phyloP scores from a whole-genome alignment of 768 basidiomycete genomes.

The Termitomyces sp. region DNA sequence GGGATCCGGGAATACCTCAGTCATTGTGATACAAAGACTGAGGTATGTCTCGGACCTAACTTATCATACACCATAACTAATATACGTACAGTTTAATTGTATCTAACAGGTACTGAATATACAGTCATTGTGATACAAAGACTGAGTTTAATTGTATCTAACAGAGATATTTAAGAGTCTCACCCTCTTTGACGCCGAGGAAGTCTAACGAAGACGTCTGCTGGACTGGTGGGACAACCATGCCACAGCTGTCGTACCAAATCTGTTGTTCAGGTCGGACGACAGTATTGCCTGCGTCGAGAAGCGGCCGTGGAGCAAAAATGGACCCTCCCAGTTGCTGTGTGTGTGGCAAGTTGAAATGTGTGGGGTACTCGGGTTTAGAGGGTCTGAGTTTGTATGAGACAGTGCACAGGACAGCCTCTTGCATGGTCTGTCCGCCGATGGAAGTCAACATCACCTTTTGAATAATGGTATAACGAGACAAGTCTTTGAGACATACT shows the following conservation, averaged over 20 bases:
- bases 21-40: no score
- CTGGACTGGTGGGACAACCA: not conserved
- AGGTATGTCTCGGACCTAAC: no score
- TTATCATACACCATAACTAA: no score
- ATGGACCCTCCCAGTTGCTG: constrained; percentile 1
- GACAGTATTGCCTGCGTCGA: constrained; percentile 7
- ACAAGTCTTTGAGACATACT: constrained; percentile 12
- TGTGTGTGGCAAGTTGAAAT: not conserved
- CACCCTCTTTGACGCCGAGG: constrained; percentile 5
- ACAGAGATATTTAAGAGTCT: not conserved
- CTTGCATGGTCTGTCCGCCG: constrained; percentile 8
- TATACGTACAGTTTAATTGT: no score
- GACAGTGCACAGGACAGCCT: constrained; percentile 11
- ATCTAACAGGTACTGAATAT: no score
- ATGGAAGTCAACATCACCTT: constrained; percentile 14
- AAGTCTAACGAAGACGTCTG: constrained; percentile 6
- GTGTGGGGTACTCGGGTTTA: constrained; percentile 1
- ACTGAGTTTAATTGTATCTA: no score
- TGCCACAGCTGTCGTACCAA: constrained; percentile 8
- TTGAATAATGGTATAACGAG: constrained; percentile 18
- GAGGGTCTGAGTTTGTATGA: constrained; percentile 11
- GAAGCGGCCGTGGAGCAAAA: constrained; percentile 8
- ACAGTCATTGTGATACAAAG: no score
- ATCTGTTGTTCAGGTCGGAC: not conserved
- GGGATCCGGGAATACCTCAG: no score